Evolutionary conservation across 495 filamentous ascomycete species (phyloP).

Genomic region (Tuber indicum): DNA sequence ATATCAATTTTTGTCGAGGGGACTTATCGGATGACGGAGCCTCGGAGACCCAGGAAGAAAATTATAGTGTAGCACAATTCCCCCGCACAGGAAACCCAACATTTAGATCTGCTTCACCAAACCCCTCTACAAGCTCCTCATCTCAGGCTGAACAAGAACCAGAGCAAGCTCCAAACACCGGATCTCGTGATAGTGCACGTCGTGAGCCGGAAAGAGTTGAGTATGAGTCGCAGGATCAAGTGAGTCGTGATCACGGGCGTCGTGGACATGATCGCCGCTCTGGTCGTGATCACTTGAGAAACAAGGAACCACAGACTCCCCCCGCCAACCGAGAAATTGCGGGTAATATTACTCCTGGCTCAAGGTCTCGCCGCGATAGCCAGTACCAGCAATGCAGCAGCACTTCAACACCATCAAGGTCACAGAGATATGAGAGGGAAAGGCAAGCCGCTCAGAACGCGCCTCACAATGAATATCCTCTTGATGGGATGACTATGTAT

Average conservation of each 20-base stretch:
- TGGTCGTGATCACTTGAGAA: constrained; percentile 23
- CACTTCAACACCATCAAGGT: constrained; percentile 28
- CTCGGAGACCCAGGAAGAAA: constrained; percentile 78
- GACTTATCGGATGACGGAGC: constrained; percentile 66
- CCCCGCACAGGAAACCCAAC: constrained; percentile 90
- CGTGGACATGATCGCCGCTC: constrained; percentile 25
- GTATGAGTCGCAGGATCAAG: constrained; percentile 18
- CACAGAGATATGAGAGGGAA: constrained; percentile 36
- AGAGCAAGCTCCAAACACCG: constrained; percentile 24
- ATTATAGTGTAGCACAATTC: constrained; percentile 90
- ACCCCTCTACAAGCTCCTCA: constrained; percentile 48
- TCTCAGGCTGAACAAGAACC: constrained; percentile 30
- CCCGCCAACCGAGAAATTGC: constrained; percentile 24
- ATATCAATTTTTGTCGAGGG: constrained; percentile 96
- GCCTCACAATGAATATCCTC: constrained; percentile 88
- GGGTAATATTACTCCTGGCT: constrained; percentile 26
- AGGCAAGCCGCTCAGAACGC: constrained; percentile 37
- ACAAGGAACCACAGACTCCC: constrained; percentile 26
- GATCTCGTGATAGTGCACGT: constrained; percentile 27
- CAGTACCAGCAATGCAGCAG: constrained; percentile 29
- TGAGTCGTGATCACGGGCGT: constrained; percentile 28
- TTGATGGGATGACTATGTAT: constrained; percentile 98
- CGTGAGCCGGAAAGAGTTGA: constrained; percentile 13
- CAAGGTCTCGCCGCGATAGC: constrained; percentile 35
- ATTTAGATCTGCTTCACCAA: constrained; percentile 84